Evolutionary conservation across 2,329 filamentous ascomycete genomes (phyloP).

Genomic region (Didymella pomorum): DNA sequence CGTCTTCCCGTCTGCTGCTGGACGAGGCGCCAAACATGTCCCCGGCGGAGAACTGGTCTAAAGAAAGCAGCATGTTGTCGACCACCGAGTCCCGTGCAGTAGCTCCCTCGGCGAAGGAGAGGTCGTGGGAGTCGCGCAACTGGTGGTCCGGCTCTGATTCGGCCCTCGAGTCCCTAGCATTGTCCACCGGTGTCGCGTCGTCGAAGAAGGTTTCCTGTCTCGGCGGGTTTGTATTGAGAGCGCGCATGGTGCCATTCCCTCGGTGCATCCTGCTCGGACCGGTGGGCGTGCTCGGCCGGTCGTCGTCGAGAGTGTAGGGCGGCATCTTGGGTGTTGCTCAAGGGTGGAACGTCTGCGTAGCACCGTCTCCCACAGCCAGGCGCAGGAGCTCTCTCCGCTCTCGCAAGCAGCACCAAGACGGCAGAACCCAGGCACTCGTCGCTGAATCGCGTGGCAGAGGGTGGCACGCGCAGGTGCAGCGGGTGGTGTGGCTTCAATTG

Average conservation of each 20-base stretch:
- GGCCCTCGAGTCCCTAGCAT: slow-evolving; percentile 21
- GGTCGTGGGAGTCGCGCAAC: slow-evolving; percentile 76
- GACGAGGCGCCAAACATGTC: slow-evolving; percentile 28
- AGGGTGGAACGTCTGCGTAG: slow-evolving; percentile 29
- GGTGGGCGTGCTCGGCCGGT: slow-evolving; percentile 44
- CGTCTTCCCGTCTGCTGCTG: slow-evolving; percentile 33
- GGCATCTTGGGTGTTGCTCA: slow-evolving; percentile 32
- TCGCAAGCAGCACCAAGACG: slow-evolving; percentile 21
- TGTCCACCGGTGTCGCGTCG: slow-evolving; percentile 48
- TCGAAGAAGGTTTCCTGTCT: slow-evolving; percentile 48
- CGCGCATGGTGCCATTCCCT: slow-evolving; percentile 34
- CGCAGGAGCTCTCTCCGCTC: slow-evolving; percentile 43
- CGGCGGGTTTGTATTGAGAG: slow-evolving; percentile 42
- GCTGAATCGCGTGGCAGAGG: slow-evolving; percentile 20
- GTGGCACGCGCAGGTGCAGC: slow-evolving; percentile 18
- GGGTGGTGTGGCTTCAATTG: slow-evolving; percentile 8
- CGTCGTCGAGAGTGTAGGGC: slow-evolving; percentile 32
- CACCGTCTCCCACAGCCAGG: slow-evolving; percentile 25
- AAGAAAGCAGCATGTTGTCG: slow-evolving; percentile 91
- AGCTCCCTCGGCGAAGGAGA: slow-evolving; percentile 80
- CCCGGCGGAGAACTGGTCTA: slow-evolving; percentile 69
- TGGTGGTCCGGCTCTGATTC: slow-evolving; percentile 27
- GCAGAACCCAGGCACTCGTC: slow-evolving; percentile 22
- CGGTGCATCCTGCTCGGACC: slow-evolving; percentile 36
- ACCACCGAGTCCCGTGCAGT: slow-evolving; percentile 81